phyloP scores from a whole-genome alignment of 2,329 filamentous ascomycete genomes.

The Graphilbum fragrans region DNA sequence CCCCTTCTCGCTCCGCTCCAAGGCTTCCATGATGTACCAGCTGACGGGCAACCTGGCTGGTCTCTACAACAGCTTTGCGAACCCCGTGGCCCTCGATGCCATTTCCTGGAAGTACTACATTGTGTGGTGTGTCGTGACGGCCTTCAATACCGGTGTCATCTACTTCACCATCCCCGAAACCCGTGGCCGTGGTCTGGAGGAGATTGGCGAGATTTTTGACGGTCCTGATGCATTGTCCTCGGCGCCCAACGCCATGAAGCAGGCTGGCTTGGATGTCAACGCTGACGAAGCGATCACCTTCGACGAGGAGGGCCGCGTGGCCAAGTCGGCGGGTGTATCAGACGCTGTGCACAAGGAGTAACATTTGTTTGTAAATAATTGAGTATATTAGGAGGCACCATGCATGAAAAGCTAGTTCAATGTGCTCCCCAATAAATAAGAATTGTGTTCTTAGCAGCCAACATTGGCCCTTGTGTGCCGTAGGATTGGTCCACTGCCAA shows the following conservation, averaged over 20 bases:
- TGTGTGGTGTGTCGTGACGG: conserved; percentile 25
- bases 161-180: conserved; percentile 14
- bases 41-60: conserved; percentile 12
- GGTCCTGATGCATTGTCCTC: neutral
- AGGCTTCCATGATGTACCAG: conserved; percentile 17
- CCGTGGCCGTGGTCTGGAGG: conserved; percentile 13
- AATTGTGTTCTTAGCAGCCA: no score
- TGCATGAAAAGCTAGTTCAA: no score
- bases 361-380: no score
- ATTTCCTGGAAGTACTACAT: conserved; percentile 26
- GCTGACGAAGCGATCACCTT: neutral
- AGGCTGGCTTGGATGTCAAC: neutral
- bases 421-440: no score
- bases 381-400: no score
- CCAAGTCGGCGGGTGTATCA: neutral
- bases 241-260: neutral
- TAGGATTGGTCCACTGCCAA: no score
- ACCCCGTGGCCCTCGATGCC: conserved; percentile 22
- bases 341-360: no score
- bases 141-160: conserved; percentile 10
- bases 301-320: neutral
- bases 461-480: no score
- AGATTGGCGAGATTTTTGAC: conserved; percentile 11
- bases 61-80: conserved; percentile 27
- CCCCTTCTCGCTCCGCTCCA: conserved; percentile 22